Base-by-base conservation (phyloP, 1,139 yeast genomes). In the Kluyveromyces sp. region DNA sequence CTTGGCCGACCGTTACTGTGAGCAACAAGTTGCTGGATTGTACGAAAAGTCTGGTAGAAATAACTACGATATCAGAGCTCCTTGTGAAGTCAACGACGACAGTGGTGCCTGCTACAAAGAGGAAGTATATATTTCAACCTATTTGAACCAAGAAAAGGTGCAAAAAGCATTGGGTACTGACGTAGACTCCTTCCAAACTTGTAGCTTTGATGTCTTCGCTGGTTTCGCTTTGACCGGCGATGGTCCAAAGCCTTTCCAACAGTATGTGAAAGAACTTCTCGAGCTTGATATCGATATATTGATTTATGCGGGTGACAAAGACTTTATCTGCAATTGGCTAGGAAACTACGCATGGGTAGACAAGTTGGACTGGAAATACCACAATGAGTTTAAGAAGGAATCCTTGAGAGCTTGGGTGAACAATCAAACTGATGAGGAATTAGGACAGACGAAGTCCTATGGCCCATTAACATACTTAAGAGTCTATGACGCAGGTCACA, bases 261-360 rank as follows among this genome's bases (percentile, higher is more conserved):
- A 73, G 35, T 74, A 69, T 46, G 77, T 83, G 18, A 69, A 78
- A 1, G 76, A 75, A 48, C 64, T 82, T 43, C 67, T 83, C 45
- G 80, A 82, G 42, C 60, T 69, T 47, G 77, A 73, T 4, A 63
- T 85, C 41, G 94, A 94, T 13, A 86, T 84, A n/a, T 74, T 85
- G 57, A 73, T 84, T 49, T 85, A 85, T 57, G 94, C 92, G 15
- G 95, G 95, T 58, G 94, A 85, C 64, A 83, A 84, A 67, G 95
- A 85, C 65, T 86, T 77, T 64, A 85, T 86, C 55, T 86, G 95
- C 68, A 86, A 86, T 68, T 86, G 95, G 94, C 73, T 86, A 55
- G 95, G 95, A 46, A 85, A 84, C 66, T 75, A 75, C 59, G 89
- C 82, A 6, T 83, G 94, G 94, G 68, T 85, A 32, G 73, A 83